These are phyloP conservation scores for Penicillium desertorum DNA, from an alignment of 495 filamentous ascomycete species.

Conservation along the genomic window DNA sequence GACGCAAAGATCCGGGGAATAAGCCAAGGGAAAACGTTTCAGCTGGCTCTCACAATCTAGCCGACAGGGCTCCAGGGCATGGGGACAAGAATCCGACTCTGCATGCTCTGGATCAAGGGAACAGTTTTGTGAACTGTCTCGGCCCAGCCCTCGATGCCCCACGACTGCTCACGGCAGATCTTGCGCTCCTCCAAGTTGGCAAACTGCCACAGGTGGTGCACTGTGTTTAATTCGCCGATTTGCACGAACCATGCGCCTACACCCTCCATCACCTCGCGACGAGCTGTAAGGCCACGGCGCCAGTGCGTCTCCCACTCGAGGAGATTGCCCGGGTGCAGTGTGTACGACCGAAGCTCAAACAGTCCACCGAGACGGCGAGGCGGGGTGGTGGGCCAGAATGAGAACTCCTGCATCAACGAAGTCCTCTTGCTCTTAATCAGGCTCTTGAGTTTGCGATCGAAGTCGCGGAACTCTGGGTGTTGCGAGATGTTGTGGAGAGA, in stretches of 20 bases:
- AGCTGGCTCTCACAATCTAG: constrained; percentile 35
- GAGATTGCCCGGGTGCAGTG: constrained; percentile 89
- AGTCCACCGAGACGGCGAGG: constrained; percentile 87
- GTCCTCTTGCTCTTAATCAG: constrained; percentile 80
- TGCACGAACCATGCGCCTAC: constrained; percentile 99
- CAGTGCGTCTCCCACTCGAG: constrained; percentile 99
- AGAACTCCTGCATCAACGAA: constrained; percentile 98
- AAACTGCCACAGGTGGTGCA: constrained; percentile 99
- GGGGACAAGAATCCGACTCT: constrained; percentile 87
- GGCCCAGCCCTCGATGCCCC: constrained; percentile 93
- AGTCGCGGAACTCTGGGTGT: constrained; percentile 77
- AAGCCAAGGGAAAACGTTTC: neutral
- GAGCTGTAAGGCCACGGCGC: constrained; percentile 85
- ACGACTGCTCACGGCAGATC: constrained; percentile 87
- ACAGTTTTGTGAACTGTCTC: constrained; percentile 99
- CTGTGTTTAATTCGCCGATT: constrained; percentile 94
- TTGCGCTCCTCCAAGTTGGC: constrained; percentile 93
- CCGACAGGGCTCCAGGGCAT: constrained; percentile 96
- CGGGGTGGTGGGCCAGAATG: constrained; percentile 95
- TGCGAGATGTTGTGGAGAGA: constrained; percentile 79
- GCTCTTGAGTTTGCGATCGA: constrained; percentile 75
- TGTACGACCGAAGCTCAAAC: constrained; percentile 97
- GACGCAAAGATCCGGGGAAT: neutral
- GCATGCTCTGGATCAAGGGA: constrained; percentile 93
- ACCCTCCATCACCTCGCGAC: constrained; percentile 95